Conservation (phyloP, 2,329 filamentous ascomycete species). For the Coleophoma cylindrospora region DNA sequence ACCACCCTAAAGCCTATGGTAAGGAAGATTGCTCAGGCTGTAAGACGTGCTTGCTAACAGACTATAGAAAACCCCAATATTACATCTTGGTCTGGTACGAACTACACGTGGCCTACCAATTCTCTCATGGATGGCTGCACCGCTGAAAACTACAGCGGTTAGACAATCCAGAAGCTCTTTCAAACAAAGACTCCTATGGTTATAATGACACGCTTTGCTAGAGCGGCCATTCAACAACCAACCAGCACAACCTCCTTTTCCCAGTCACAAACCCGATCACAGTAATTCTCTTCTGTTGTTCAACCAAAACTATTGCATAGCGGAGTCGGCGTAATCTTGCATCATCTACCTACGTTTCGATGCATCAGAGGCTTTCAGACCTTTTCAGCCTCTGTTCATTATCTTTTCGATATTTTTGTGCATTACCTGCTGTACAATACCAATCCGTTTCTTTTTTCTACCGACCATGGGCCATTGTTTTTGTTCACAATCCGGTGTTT, state of each 20-base stretch:
- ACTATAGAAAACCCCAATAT: conserved; percentile 51
- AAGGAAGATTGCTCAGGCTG: conserved; percentile 30
- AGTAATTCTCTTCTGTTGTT: conserved; percentile 2
- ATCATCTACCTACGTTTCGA: conserved; percentile 1
- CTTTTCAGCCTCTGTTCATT: background rate
- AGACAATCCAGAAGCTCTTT: conserved; percentile 6
- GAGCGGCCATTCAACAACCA: conserved; percentile 2
- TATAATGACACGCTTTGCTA: conserved; percentile 6
- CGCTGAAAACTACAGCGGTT: conserved; percentile 9
- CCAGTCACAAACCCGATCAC: conserved; percentile 2
- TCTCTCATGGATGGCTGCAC: conserved; percentile 51
- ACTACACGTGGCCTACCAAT: conserved; percentile 57
- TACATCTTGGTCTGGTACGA: conserved; percentile 50
- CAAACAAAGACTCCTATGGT: conserved; percentile 6
- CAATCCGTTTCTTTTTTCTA: background rate
- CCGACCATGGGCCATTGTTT: background rate
- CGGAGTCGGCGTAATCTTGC: conserved; percentile 15
- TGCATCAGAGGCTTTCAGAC: background rate
- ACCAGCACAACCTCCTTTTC: conserved; percentile 6
- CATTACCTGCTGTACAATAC: background rate
- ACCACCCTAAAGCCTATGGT: conserved; percentile 54
- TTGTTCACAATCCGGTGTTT: background rate
- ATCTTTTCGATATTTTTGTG: background rate
- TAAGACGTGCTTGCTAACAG: conserved; percentile 8
- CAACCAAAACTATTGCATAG: conserved; percentile 12